Evolutionary conservation across 176 grass and related monocot genomes (phyloP).

Genomic region (Miscanthus lutarioriparius): DNA sequence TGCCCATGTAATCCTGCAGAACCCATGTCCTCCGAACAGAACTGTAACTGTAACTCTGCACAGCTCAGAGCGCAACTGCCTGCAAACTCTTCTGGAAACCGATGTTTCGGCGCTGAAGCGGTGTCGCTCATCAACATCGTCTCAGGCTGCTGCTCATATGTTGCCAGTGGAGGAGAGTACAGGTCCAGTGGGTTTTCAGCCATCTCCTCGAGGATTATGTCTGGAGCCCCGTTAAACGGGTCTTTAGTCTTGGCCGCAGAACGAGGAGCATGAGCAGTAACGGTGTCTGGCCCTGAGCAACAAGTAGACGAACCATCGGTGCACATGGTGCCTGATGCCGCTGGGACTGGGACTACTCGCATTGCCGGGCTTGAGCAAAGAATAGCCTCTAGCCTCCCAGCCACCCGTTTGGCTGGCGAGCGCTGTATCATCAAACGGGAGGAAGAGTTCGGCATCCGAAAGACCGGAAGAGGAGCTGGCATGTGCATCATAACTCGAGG

Average conservation of each 20-base stretch:
- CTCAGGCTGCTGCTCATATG: slow-evolving; percentile 28
- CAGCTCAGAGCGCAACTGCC: background rate
- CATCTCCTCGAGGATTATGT: slow-evolving; percentile 45
- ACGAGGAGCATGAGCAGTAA: background rate
- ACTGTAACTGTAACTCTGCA: slow-evolving; percentile 19
- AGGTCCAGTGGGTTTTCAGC: slow-evolving; percentile 47
- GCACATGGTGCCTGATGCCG: slow-evolving; percentile 16
- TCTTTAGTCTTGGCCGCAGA: background rate
- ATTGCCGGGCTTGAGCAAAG: slow-evolving; percentile 10
- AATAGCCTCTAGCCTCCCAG: slow-evolving; percentile 20
- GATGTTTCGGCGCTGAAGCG: background rate
- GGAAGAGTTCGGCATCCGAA: slow-evolving; percentile 28
- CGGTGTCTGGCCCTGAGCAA: slow-evolving; percentile 2
- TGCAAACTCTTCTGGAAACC: background rate
- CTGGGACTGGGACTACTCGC: background rate
- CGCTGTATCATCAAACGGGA: background rate
- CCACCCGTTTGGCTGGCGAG: background rate
- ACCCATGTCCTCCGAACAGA: background rate
- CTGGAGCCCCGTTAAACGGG: slow-evolving; percentile 28
- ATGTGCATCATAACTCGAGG: background rate
- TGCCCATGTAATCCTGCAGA: slow-evolving; percentile 3
- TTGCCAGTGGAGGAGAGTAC: slow-evolving; percentile 29
- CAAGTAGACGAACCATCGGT: slow-evolving; percentile 19
- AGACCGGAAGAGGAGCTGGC: background rate
- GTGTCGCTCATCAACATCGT: background rate